Percentiles rank a stretch among this genome's conserved stretches.
These are phyloP conservation scores for Uronychia setigera DNA, from an alignment of 73 alveolate genomes.

Conservation along the genomic window DNA sequence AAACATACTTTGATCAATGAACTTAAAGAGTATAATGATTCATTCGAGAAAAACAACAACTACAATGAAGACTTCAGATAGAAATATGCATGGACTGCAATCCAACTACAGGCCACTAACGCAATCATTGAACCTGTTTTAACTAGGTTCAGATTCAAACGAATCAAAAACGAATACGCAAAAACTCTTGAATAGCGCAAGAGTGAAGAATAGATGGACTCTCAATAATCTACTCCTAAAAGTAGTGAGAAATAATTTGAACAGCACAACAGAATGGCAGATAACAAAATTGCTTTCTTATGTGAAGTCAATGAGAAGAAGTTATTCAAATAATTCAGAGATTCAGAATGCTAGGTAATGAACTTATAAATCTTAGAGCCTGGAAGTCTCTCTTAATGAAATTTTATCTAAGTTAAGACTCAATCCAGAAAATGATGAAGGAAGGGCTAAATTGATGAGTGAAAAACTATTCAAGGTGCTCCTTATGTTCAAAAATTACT, in stretches of 20 bases:
- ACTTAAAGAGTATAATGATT: conserved; percentile 38
- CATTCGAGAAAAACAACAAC: conserved; percentile 11
- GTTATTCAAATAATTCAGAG: background rate
- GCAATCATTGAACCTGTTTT: conserved; percentile 60
- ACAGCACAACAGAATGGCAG: background rate
- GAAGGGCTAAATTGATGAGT: background rate
- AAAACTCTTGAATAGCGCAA: background rate
- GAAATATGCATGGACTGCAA: conserved; percentile 62
- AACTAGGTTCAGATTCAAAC: conserved; percentile 58
- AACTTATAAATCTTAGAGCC: background rate
- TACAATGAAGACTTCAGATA: conserved; percentile 55
- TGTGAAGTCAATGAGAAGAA: background rate
- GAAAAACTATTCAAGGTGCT: conserved; percentile 1
- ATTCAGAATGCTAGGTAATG: background rate
- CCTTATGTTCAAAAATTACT: conserved; percentile 11
- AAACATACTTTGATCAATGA: conserved; percentile 50
- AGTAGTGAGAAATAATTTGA: background rate
- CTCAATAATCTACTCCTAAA: background rate
- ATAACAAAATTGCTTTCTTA: background rate
- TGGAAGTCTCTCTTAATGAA: background rate
- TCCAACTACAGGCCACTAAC: conserved; percentile 58
- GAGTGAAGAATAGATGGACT: background rate
- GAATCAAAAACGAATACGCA: conserved; percentile 22
- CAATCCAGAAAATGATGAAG: background rate
- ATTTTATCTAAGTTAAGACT: background rate